Base-by-base conservation (phyloP, 2,329 filamentous ascomycete genomes). In the Cladosporium phlei region DNA sequence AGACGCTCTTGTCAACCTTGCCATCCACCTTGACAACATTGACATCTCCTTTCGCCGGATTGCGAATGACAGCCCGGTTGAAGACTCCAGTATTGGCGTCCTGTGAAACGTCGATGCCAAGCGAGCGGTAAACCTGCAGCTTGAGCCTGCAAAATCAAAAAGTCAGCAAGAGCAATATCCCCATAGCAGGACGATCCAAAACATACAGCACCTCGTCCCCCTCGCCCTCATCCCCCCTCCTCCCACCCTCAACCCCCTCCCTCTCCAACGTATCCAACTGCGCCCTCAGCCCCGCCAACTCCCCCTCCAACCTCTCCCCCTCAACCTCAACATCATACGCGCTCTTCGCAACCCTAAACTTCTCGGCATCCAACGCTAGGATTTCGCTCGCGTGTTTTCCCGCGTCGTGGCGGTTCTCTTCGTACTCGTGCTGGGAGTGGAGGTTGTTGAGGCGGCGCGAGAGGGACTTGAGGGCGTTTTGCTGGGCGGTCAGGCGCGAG, bases 321-420 rank as follows among this genome's bases (percentile, higher is more conserved):
- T 98, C 93, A 62, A 91, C 89, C 71, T 96, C 90, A 5, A 93
- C 74, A 64, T 97, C 91, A 1, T 80, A 85, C 0, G 87, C 88
- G 12, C 86, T 82, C 68, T 97, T 97, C n/a, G 91, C 91, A 48
- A 88, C 84, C 57, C 89, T 84, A 70, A 97, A 97, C 64, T 96
- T 96, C 57, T 90, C 83, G 1, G 88, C 95, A 68, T 97, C 91
- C 51, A 96, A 82, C 30, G 85, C 79, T 16, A 93, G 77, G 52
- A 97, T 95, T 62, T 87, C 81, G 27, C 82, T 82, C 5, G 90
- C 88, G 70, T 97, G 91, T 50, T 80, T 81, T 5, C 83, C 77
- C 0, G 86, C 80, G 54, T 88, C 87, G 72, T 95, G 88, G 3
- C 83, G 73, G 1, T 81, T 70, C 1, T 87, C 73, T 1, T 88